Evolutionary conservation across 2,329 filamentous ascomycete species (phyloP).

Genomic region (Diaporthe caulivora): DNA sequence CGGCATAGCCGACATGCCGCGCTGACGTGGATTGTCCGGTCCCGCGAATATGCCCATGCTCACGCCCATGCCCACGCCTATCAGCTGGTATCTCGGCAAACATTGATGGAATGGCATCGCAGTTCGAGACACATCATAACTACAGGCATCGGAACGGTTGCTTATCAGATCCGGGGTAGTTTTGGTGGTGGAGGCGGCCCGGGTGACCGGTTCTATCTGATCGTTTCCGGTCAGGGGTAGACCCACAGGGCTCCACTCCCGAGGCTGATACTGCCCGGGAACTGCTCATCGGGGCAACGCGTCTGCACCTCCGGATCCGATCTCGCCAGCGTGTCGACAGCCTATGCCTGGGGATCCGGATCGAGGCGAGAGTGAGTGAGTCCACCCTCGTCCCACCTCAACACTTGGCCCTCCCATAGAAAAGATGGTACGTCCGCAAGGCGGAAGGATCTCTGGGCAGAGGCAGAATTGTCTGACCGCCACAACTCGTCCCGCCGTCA

Average conservation of each 20-base stretch:
- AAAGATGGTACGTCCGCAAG: conserved; percentile 24
- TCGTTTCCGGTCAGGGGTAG: conserved; percentile 30
- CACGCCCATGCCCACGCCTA: not conserved
- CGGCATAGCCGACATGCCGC: not conserved
- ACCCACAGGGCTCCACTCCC: conserved; percentile 26
- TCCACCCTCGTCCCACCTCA: conserved; percentile 34
- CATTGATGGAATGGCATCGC: not conserved
- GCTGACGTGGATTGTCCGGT: not conserved
- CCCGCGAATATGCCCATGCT: not conserved
- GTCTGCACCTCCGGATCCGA: conserved; percentile 18
- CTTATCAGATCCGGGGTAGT: conserved; percentile 34
- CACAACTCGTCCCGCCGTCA: conserved; percentile 8
- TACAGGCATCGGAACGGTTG: not conserved
- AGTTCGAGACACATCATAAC: not conserved
- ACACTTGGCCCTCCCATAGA: not conserved
- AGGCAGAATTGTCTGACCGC: conserved; percentile 18
- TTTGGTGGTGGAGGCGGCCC: conserved; percentile 28
- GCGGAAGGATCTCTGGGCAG: conserved; percentile 4
- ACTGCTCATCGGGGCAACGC: conserved; percentile 15
- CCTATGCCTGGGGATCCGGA: conserved; percentile 22
- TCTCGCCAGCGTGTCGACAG: conserved; percentile 23
- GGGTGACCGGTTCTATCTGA: conserved; percentile 26
- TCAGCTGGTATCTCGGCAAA: conserved; percentile 15
- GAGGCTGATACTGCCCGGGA: conserved; percentile 23
- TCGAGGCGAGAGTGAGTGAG: conserved; percentile 29